Percentiles rank a stretch among this genome's conserved stretches.
These are phyloP conservation scores for Jamesozyma jinghongensis DNA, from an alignment of 805 yeast genomes.

Conservation along the genomic window DNA sequence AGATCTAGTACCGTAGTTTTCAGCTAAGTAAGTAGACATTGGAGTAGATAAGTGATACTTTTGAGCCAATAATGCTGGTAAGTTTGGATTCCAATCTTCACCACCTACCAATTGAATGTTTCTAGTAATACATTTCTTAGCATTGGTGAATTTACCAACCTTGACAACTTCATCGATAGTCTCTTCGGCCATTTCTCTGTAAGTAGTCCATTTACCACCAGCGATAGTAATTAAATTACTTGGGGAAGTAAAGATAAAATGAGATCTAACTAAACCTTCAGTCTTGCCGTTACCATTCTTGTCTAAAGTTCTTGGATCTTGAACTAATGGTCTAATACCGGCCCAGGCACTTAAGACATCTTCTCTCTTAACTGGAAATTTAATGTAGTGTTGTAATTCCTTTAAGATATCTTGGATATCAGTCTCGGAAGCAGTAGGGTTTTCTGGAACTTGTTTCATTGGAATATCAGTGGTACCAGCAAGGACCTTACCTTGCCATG, in stretches of 20 bases:
- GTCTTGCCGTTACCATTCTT: conserved; percentile 41
- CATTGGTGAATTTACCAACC: conserved; percentile 32
- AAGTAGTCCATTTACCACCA: conserved; percentile 98
- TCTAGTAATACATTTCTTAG: conserved; percentile 35
- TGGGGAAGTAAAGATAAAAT: conserved; percentile 61
- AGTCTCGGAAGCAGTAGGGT: conserved; percentile 78
- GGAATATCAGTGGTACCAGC: conserved; percentile 98
- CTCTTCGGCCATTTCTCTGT: conserved; percentile 96
- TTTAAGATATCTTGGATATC: conserved; percentile 81
- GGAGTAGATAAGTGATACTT: conserved; percentile 60
- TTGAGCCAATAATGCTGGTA: conserved; percentile 73
- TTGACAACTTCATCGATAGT: conserved; percentile 68
- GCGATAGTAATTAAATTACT: conserved; percentile 80
- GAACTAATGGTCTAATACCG: conserved; percentile 90
- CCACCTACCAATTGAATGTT: conserved; percentile 64
- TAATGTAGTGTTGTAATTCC: conserved; percentile 83
- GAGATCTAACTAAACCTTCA: conserved; percentile 86
- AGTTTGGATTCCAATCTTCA: conserved; percentile 64
- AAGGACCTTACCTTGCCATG: conserved; percentile 95
- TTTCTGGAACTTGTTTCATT: conserved; percentile 54
- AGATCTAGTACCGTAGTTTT: conserved; percentile 85
- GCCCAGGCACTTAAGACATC: conserved; percentile 96
- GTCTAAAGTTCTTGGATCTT: conserved; percentile 55
- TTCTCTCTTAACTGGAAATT: conserved; percentile 78
- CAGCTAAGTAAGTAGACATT: conserved; percentile 71